Base-by-base conservation (phyloP, 345 rosid species). In the Hypericum perforatum region DNA sequence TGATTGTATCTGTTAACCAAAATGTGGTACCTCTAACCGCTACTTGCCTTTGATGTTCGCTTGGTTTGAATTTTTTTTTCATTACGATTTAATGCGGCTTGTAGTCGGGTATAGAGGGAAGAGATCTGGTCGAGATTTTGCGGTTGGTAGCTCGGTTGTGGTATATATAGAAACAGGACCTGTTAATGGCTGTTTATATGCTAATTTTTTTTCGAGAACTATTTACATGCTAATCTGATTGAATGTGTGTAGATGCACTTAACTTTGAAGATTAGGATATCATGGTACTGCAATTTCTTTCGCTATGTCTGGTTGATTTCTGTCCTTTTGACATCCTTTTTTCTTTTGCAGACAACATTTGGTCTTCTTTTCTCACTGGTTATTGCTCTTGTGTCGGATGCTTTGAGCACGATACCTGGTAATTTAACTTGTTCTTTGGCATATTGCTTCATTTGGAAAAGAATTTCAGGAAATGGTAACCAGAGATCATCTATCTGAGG, bases 401-500 rank as follows among this genome's bases (percentile, higher is more conserved):
- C 96, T 64, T 75, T 91, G 65, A 73, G 94, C 58, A 79, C 84
- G 12, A 77, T 74, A 42, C 86, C 95, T 62, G 95, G 81, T 67
- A 87, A 70, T 78, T 73, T 80, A n/a, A 52, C 77, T 95, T 57
- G 59, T 81, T 64, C 78, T 22, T 22, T 22, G 32, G 32, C 74
- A 59, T 62, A 92, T 87, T 76, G 32, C 32, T 22, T 22, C 32
- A 22, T 22, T 22, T 22, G 32, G 32, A 74, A 78, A 68, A 60
- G 95, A 82, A 56, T 91, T 91, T 71, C 92, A 87, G 69, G 89
- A 91, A 64, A 78, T 65, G 74, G 98, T 91, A 81, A 81, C 95
- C 32, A 22, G 70, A 55, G 41, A 65, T 38, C 16, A 49, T 45
- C 49, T 14, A 39, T 22, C 2, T 22, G 4, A 22, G 32, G 32